Evolutionary conservation across 2,329 filamentous ascomycete species (phyloP), one percentile per base, ranked within the genome.

Genomic region (Stachybotrys chartarum): DNA sequence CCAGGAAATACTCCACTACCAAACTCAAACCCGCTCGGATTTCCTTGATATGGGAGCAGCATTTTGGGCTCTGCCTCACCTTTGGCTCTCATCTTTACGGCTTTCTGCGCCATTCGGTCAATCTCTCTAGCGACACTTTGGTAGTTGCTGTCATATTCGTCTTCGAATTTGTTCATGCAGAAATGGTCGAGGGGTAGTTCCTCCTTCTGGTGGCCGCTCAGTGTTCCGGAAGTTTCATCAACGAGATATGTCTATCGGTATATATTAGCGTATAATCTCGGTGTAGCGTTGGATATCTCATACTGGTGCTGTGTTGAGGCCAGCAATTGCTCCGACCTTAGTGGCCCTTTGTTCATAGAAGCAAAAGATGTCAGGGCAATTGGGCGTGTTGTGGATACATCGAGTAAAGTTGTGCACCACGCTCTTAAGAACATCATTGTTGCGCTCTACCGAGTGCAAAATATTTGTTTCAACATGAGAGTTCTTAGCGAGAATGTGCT

Each of bases 101-200:
- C n/a, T 6, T 30, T 48, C n/a, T 17, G 46, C 8, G n/a, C 46
- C 46, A 48, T 48, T 8, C n/a, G 10, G n/a, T 10, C 24, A 30
- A 48, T 17, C n/a, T 12, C 46, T 10, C 46, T 17, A 7, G 54
- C 53, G 7, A 4, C 17, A 35, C 17, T 24, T 6, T 16, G 1
- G 44, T 45, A 58, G 32, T 54, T 24, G 2, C 42, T 30, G 24
- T 58, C 54, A 2, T 58, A 12, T 1, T 31, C 24, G 35, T 50
- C 32, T 30, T 55, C 30, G 16, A 56, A 58, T 32, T 58, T 58
- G 54, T 58, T 58, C 49, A 58, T 53, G 7, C 44, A 12, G 17
- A 58, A 58, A 42, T 58, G 57, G 10, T 56, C 50, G 7, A 56
- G 47, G 10, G 17, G 14, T 11, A 58, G 57, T 2, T 54, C 57